phyloP scores from a whole-genome alignment of 164 flowering plant species.

The Cinnamomum micranthum region DNA sequence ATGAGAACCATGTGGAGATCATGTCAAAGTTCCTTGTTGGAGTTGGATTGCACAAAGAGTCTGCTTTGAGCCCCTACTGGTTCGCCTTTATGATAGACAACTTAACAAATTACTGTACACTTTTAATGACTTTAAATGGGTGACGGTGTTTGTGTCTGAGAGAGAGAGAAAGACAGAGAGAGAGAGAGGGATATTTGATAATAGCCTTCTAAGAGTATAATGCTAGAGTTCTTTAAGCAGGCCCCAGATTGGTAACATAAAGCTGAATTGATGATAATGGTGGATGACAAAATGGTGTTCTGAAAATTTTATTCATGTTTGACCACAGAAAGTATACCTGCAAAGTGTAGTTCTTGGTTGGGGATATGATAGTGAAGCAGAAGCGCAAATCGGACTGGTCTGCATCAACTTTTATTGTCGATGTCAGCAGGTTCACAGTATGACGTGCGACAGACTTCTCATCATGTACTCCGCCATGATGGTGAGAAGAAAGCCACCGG shows the following conservation, averaged over 20 bases:
- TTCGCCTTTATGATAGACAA: too few species aligned
- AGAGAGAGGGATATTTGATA: not conserved
- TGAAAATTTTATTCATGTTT: not conserved
- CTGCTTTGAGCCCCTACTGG: too few species aligned
- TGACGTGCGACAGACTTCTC: conserved; percentile 94
- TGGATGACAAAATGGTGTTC: not conserved
- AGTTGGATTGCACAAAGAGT: too few species aligned
- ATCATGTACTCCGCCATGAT: conserved; percentile 89
- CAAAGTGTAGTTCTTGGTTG: conserved; percentile 87
- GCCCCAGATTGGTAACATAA: too few species aligned
- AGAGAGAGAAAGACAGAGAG: not conserved
- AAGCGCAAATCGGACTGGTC: conserved; percentile 96
- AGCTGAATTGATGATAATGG: too few species aligned
- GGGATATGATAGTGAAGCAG: conserved; percentile 96
- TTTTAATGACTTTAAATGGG: too few species aligned
- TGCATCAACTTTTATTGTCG: conserved; percentile 95
- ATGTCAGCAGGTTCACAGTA: conserved; percentile 93
- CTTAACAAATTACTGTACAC: too few species aligned
- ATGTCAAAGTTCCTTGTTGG: too few species aligned
- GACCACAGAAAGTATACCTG: conserved; percentile 51
- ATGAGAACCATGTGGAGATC: too few species aligned
- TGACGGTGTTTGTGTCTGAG: not conserved
- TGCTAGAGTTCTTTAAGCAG: too few species aligned
- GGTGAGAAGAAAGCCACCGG: conserved; percentile 94
- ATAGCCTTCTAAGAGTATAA: not conserved